Base-by-base conservation (phyloP, 495 filamentous ascomycete species). In the Chaetomium fimeti region DNA sequence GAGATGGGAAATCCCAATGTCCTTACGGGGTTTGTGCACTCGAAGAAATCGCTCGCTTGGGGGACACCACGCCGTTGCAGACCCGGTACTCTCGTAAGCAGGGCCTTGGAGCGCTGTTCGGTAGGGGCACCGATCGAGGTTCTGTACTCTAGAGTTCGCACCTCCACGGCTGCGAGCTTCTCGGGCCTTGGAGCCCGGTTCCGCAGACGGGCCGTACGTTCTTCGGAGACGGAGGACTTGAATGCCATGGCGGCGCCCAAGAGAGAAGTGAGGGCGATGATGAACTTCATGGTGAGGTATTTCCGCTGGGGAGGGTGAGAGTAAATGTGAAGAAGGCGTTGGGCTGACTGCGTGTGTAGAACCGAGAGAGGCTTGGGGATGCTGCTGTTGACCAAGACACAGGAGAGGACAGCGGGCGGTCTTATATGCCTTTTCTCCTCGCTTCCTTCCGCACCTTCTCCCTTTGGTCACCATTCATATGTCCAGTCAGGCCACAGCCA, bases 1-100 rank as follows among this genome's bases (percentile, higher is more conserved):
- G 29, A 51, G 24, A 47, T 27, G 22, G 18, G 55, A 51, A 15
- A 36, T 1, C 6, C 3, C 3, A 36, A 36, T 11, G 12, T 9
- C 61, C 76, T 40, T 72, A 80, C 77, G 58, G 76, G 51, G 55
- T 70, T 71, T 42, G 66, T 67, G 60, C 77, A 80, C 63, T 78
- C 76, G 32, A 67, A 80, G 55, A 79, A 79, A 57, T 75, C 74
- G 32, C 58, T 65, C 20, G 71, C 62, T 8, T 67, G 24, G 27
- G 32, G 63, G n/a, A 48, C 74, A 12, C 60, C 69, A 48, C 71
- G 74, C 38, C 55, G 66, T 25, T 28, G 63, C 0, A 60, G 36
- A 9, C 40, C 66, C 7, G 74, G 73, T 22, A 77, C 45, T 43
- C 64, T 62, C 54, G 72, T 60, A 38, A 77, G 60, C 54, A 61